Conservation (phyloP, 768 basidiomycete species). For the Auricularia sp. region DNA sequence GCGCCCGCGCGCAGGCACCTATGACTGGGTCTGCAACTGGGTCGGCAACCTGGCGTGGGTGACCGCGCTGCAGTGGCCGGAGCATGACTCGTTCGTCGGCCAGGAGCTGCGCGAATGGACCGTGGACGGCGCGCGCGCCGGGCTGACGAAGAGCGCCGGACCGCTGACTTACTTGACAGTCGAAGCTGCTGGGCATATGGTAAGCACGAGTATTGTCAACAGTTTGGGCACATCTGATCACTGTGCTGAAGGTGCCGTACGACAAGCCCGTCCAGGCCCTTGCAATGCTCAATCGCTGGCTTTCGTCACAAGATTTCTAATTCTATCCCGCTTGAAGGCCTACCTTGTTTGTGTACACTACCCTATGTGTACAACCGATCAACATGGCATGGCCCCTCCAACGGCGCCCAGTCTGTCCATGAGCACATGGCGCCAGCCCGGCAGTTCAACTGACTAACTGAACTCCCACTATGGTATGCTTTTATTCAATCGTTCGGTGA, state of each 20-base stretch:
- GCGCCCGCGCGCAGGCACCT: slow-evolving; percentile 8
- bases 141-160: slow-evolving; percentile 27
- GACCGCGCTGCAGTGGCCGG: slow-evolving; percentile 63
- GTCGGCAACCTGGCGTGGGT: slow-evolving; percentile 59
- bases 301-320: slow-evolving; percentile 10
- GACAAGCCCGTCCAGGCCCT: slow-evolving; percentile 22
- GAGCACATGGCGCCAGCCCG: too few species aligned
- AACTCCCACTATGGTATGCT: too few species aligned
- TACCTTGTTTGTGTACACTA: too few species aligned
- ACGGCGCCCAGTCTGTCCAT: too few species aligned
- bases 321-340: neutral
- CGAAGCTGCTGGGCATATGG: slow-evolving; percentile 25
- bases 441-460: too few species aligned
- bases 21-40: slow-evolving; percentile 15
- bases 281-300: slow-evolving; percentile 24
- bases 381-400: too few species aligned
- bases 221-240: neutral
- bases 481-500: too few species aligned
- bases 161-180: slow-evolving; percentile 18
- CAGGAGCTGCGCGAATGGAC: slow-evolving; percentile 21
- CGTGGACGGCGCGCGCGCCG: slow-evolving; percentile 24
- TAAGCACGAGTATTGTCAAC: slow-evolving; percentile 4
- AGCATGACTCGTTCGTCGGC: slow-evolving; percentile 32
- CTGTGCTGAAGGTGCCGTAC: slow-evolving; percentile 10
- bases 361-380: too few species aligned